Conservation (phyloP, 2,329 filamentous ascomycete species). For the Phaeosphaeria sp. region DNA sequence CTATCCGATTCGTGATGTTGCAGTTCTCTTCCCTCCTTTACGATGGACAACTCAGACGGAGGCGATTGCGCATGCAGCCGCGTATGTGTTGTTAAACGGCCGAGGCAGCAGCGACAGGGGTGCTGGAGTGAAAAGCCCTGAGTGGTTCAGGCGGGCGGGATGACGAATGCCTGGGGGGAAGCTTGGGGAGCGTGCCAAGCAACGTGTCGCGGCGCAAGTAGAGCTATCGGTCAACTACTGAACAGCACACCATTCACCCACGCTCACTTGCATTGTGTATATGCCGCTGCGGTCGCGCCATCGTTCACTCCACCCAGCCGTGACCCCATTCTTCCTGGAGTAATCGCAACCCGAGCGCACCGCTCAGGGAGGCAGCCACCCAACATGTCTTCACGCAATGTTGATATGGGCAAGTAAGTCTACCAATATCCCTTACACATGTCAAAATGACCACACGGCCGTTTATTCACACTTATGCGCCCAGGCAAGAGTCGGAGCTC, state of each 20-base stretch:
- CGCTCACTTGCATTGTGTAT: slow-evolving; percentile 6
- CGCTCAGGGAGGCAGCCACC: slow-evolving; percentile 27
- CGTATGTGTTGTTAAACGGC: slow-evolving; percentile 38
- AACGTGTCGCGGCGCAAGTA: slow-evolving; percentile 21
- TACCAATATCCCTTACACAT: not conserved
- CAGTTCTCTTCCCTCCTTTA: slow-evolving; percentile 22
- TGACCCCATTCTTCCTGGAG: not conserved
- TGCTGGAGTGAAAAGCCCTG: slow-evolving; percentile 8
- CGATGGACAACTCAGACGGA: slow-evolving; percentile 32
- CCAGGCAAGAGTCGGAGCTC: slow-evolving; percentile 68
- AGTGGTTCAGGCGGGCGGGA: slow-evolving; percentile 24
- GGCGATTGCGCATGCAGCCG: slow-evolving; percentile 43
- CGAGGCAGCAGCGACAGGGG: slow-evolving; percentile 25
- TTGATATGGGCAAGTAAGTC: slow-evolving; percentile 68
- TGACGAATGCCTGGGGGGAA: slow-evolving; percentile 28
- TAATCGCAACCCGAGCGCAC: slow-evolving; percentile 15
- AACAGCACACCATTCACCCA: slow-evolving; percentile 18
- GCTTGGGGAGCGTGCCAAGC: slow-evolving; percentile 25
- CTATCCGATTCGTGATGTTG: slow-evolving; percentile 22
- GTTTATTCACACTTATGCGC: not conserved
- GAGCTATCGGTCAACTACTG: slow-evolving; percentile 18
- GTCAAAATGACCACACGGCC: not conserved
- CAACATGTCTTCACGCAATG: slow-evolving; percentile 56
- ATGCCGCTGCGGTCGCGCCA: slow-evolving; percentile 17
- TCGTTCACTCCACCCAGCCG: slow-evolving; percentile 3